phyloP scores from a whole-genome alignment of 192 early-diverging fungal species.

The Rhizoclosmatium sp. region DNA sequence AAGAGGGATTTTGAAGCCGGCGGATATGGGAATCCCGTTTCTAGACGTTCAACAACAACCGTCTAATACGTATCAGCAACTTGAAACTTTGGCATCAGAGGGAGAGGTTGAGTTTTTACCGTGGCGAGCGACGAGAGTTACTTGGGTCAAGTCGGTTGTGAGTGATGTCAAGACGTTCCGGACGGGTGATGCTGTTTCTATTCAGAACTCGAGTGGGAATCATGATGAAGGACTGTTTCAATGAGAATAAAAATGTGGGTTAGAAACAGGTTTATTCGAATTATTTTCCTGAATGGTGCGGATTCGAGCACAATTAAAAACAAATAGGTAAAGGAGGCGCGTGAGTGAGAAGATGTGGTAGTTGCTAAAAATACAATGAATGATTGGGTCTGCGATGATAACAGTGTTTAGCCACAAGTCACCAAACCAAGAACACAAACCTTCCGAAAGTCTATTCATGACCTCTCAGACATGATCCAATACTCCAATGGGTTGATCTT shows the following conservation, averaged over 20 bases:
- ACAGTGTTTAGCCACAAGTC: neutral
- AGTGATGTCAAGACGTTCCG: neutral
- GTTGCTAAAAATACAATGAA: neutral
- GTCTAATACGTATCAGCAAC: neutral
- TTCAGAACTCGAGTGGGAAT: too few species aligned
- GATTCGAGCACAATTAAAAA: neutral
- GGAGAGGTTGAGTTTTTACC: neutral
- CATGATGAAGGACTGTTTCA: too few species aligned
- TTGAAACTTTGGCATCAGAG: neutral
- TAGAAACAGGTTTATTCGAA: too few species aligned
- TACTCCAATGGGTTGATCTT: neutral
- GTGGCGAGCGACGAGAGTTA: neutral
- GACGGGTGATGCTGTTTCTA: too few species aligned
- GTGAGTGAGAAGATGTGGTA: neutral
- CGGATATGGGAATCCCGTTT: too few species aligned
- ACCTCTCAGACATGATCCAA: neutral
- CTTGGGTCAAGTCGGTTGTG: neutral
- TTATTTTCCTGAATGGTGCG: too few species aligned
- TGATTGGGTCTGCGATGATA: neutral
- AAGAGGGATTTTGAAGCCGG: neutral
- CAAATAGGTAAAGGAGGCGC: neutral
- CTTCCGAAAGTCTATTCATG: neutral
- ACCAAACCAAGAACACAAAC: neutral
- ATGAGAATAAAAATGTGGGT: too few species aligned
- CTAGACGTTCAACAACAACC: too few species aligned